phyloP scores from a whole-genome alignment of 345 rosid genomes.

The Dimocarpus longan region DNA sequence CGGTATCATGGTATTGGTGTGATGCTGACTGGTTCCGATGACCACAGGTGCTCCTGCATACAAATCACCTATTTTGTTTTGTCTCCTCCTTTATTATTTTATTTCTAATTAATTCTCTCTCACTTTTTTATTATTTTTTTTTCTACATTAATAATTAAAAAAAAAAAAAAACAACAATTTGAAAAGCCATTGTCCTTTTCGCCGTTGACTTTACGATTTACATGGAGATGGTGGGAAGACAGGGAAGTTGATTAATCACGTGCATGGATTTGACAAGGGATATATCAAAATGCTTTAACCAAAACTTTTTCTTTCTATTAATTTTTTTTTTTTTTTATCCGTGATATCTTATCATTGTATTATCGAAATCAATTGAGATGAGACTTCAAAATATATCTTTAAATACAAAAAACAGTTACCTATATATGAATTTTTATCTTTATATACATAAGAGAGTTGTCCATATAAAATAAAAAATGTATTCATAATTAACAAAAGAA shows the following conservation, averaged over 20 bases:
- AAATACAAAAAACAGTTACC: too few species aligned
- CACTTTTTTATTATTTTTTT: too few species aligned
- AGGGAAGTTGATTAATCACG: conserved; percentile 16
- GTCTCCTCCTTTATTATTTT: conserved; percentile 3
- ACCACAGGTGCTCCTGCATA: conserved; percentile 12
- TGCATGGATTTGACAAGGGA: conserved; percentile 35
- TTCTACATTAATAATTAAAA: not conserved
- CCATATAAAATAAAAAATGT: too few species aligned
- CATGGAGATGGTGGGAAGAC: not conserved
- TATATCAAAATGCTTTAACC: not conserved
- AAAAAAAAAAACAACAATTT: not conserved
- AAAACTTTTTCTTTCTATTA: not conserved
- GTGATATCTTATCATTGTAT: too few species aligned
- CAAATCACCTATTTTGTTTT: conserved; percentile 18
- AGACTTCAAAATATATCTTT: too few species aligned
- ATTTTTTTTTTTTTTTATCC: not conserved
- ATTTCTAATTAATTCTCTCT: not conserved
- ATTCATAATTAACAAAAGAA: too few species aligned
- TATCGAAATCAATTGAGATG: too few species aligned
- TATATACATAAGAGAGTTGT: too few species aligned
- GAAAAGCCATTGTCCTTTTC: not conserved
- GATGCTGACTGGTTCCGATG: not conserved
- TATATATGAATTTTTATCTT: too few species aligned
- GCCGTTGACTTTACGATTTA: conserved; percentile 21
- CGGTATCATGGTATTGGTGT: not conserved